phyloP scores from a whole-genome alignment of 2,329 filamentous ascomycete genomes.

The Shiraia bambusicola region DNA sequence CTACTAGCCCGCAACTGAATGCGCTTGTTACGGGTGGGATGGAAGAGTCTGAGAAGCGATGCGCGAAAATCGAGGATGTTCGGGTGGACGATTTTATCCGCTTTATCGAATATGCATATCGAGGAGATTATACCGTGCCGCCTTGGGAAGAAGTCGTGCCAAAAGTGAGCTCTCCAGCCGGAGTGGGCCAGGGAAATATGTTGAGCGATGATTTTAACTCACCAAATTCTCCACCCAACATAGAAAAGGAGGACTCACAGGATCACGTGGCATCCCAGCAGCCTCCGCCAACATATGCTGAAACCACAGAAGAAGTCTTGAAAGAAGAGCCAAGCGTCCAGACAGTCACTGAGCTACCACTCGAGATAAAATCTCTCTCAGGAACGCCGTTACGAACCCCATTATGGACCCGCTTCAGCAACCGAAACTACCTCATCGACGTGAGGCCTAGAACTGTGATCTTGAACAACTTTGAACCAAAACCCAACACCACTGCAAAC shows the following conservation, averaged over 20 bases:
- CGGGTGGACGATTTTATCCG: slow-evolving; percentile 24
- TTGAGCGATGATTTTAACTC: background rate
- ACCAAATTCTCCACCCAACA: background rate
- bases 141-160: slow-evolving; percentile 8
- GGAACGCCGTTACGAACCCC: slow-evolving; percentile 10
- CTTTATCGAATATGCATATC: slow-evolving; percentile 27
- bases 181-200: slow-evolving; percentile 1
- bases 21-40: slow-evolving; percentile 24
- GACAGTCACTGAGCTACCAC: slow-evolving; percentile 5
- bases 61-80: slow-evolving; percentile 17
- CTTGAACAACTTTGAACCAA: slow-evolving; percentile 14
- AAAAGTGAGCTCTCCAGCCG: slow-evolving; percentile 2
- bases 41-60: slow-evolving; percentile 16
- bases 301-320: background rate
- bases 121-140: slow-evolving; percentile 24
- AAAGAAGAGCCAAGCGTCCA: background rate
- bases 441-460: slow-evolving; percentile 13
- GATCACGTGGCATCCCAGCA: background rate
- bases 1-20: slow-evolving; percentile 14
- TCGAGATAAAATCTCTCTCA: slow-evolving; percentile 9
- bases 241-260: slow-evolving; percentile 9
- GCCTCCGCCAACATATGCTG: background rate
- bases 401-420: slow-evolving; percentile 13
- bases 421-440: slow-evolving; percentile 12
- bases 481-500: slow-evolving; percentile 13